Conservation (phyloP, 1,139 yeast genomes). For the Taiozyma onychis region DNA sequence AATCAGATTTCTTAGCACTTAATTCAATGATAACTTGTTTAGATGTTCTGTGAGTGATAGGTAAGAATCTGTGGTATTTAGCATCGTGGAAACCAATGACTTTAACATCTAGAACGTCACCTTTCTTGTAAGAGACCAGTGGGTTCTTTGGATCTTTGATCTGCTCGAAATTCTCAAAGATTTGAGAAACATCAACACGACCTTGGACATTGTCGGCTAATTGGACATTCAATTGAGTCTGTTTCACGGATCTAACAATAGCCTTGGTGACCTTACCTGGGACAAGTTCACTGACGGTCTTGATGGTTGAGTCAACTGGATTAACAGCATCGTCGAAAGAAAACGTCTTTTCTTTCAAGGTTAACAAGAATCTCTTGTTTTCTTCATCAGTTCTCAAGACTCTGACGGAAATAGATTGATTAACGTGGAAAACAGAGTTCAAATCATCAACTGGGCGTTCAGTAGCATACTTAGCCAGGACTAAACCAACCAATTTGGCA, state of each 20-base stretch:
- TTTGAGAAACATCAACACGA: slow-evolving; percentile 70
- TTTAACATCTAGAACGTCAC: slow-evolving; percentile 54
- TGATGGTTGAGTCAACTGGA: slow-evolving; percentile 55
- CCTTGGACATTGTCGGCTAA: slow-evolving; percentile 80
- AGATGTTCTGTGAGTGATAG: slow-evolving; percentile 57
- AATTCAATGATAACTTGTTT: slow-evolving; percentile 62
- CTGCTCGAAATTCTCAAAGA: slow-evolving; percentile 50
- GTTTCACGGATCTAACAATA: slow-evolving; percentile 55
- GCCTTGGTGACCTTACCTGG: slow-evolving; percentile 64
- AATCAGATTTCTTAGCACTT: slow-evolving; percentile 42
- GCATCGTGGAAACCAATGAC: slow-evolving; percentile 78
- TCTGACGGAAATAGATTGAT: slow-evolving; percentile 65
- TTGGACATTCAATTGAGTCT: slow-evolving; percentile 69
- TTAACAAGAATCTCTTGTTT: slow-evolving; percentile 63
- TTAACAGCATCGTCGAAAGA: slow-evolving; percentile 30
- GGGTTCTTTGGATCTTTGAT: slow-evolving; percentile 59
- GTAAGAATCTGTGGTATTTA: slow-evolving; percentile 61
- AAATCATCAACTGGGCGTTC: slow-evolving; percentile 52
- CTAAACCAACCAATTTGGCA: slow-evolving; percentile 76
- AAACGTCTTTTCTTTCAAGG: slow-evolving; percentile 37
- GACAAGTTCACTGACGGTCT: slow-evolving; percentile 42
- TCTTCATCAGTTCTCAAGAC: slow-evolving; percentile 61
- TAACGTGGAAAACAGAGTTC: slow-evolving; percentile 45
- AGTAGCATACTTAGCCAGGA: slow-evolving; percentile 69
- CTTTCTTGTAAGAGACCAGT: slow-evolving; percentile 51